Evolutionary conservation across 306 rosid genomes (phyloP).

Genomic region (Quercus robur): DNA sequence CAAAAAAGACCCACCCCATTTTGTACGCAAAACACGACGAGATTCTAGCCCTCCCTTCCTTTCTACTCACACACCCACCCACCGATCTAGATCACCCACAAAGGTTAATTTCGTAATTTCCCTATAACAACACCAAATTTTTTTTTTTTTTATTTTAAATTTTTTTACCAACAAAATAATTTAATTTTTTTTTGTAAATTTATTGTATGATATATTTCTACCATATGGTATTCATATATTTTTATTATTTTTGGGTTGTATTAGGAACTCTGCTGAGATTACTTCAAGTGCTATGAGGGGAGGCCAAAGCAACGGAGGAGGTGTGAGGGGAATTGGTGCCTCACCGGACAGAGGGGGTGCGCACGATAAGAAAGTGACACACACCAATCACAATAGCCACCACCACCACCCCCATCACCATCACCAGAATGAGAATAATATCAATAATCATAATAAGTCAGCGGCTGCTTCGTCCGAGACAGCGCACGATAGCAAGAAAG

Average conservation of each 20-base stretch:
- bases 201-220: neutral
- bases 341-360: slow-evolving; percentile 88
- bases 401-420: slow-evolving; percentile 14
- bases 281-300: slow-evolving; percentile 71
- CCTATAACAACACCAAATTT: slow-evolving; percentile 11
- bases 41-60: slow-evolving; percentile 23
- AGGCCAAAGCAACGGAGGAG: slow-evolving; percentile 72
- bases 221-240: slow-evolving; percentile 13
- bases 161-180: neutral
- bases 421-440: slow-evolving; percentile 9
- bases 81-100: slow-evolving; percentile 38
- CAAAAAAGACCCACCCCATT: slow-evolving; percentile 43
- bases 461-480: slow-evolving; percentile 81
- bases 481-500: slow-evolving; percentile 93
- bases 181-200: slow-evolving; percentile 9
- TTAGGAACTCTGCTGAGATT: slow-evolving; percentile 76
- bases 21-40: slow-evolving; percentile 39
- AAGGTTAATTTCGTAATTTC: slow-evolving; percentile 70
- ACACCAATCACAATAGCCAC: slow-evolving; percentile 8
- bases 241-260: slow-evolving; percentile 7
- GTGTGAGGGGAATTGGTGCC: slow-evolving; percentile 65
- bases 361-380: slow-evolving; percentile 72
- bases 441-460: slow-evolving; percentile 48
- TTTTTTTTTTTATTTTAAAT: neutral
- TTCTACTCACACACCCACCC: neutral